Conservation (phyloP, 441 rosid species). For the Eruca vesicaria region DNA sequence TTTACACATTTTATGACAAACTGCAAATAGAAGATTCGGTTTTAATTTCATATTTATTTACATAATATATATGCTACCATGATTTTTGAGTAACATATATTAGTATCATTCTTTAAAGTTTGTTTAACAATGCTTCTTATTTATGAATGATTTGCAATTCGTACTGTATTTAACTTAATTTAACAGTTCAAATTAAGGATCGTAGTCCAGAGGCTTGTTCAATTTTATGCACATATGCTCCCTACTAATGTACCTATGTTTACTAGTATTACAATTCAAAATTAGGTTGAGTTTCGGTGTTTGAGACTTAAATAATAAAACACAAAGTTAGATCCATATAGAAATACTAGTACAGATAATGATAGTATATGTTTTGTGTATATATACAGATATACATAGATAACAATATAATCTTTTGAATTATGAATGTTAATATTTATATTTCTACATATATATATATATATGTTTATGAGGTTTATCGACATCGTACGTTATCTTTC, state of each 20-base stretch:
- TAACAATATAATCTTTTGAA: background rate
- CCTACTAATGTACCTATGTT: background rate
- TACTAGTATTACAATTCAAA: background rate
- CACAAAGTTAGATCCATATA: background rate
- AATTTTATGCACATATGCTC: background rate
- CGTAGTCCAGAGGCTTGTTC: background rate
- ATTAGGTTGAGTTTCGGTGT: background rate
- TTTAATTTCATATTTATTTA: too few relatives aligned
- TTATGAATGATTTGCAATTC: background rate
- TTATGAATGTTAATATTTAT: background rate
- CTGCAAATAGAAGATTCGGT: too few relatives aligned
- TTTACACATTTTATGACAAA: background rate
- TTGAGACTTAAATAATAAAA: background rate
- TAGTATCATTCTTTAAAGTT: background rate
- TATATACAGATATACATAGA: background rate
- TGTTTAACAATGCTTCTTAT: background rate
- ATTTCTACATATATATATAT: background rate
- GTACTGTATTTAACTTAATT: background rate
- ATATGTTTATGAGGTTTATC: background rate
- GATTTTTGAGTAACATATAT: background rate
- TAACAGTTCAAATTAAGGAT: background rate
- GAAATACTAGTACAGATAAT: background rate
- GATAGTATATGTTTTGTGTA: background rate
- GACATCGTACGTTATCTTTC: slow-evolving; percentile 25
- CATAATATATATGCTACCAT: background rate